phyloP scores from a whole-genome alignment of 2,329 filamentous ascomycete species.

The Aspergillus quadrilineatus region DNA sequence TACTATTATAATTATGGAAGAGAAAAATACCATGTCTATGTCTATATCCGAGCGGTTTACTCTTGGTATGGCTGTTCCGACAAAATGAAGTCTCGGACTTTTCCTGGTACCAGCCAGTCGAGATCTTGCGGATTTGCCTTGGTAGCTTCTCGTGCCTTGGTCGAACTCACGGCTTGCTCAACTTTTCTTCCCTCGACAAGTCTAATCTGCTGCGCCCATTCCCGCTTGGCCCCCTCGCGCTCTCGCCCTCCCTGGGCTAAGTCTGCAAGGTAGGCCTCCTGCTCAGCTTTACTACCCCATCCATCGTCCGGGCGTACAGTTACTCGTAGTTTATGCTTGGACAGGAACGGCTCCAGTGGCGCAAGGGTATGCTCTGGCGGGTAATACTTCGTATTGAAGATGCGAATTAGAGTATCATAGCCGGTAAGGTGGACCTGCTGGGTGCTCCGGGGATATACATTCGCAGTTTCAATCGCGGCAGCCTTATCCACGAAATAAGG shows the following conservation, averaged over 20 bases:
- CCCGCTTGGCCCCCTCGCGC: slow-evolving; percentile 37
- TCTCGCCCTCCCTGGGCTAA: slow-evolving; percentile 41
- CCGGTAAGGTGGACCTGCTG: slow-evolving; percentile 51
- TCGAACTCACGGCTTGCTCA: slow-evolving; percentile 45
- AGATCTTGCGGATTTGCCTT: slow-evolving; percentile 32
- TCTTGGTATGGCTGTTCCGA: slow-evolving; percentile 32
- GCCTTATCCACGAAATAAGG: slow-evolving; percentile 52
- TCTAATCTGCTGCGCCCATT: slow-evolving; percentile 46
- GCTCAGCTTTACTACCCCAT: slow-evolving; percentile 41
- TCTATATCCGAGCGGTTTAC: slow-evolving; percentile 1
- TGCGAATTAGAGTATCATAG: slow-evolving; percentile 50
- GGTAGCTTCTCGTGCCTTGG: slow-evolving; percentile 40
- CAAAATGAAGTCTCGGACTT: slow-evolving; percentile 35
- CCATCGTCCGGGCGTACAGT: slow-evolving; percentile 44
- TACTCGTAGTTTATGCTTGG: slow-evolving; percentile 45
- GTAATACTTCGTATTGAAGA: slow-evolving; percentile 52
- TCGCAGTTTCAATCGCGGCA: slow-evolving; percentile 40
- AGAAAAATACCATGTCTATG: neutral
- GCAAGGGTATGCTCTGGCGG: slow-evolving; percentile 44
- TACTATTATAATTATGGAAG: neutral
- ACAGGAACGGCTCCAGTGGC: slow-evolving; percentile 44
- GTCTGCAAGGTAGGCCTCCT: slow-evolving; percentile 37
- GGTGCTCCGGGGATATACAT: slow-evolving; percentile 34
- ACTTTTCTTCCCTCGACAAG: slow-evolving; percentile 41
- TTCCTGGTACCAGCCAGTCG: slow-evolving; percentile 35